A percentile compares a stretch with the other conserved stretches of the same genome.
These are phyloP conservation scores for Pochonia chlamydosporia DNA, from an alignment of 2,329 filamentous ascomycete species.

Conservation along the genomic window DNA sequence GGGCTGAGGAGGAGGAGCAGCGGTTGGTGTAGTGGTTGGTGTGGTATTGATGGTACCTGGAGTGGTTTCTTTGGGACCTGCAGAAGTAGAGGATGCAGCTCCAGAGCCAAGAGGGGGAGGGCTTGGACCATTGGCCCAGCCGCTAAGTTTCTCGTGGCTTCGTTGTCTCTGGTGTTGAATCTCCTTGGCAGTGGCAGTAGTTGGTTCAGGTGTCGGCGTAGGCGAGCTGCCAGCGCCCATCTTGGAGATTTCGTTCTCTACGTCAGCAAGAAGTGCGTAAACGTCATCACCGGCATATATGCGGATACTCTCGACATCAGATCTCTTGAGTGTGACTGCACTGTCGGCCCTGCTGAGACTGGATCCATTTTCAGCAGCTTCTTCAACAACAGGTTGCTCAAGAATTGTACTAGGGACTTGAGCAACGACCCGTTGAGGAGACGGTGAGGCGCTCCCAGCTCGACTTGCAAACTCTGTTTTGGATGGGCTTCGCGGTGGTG, in stretches of 20 bases:
- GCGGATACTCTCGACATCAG: slow-evolving; percentile 57
- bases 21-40: neutral
- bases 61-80: slow-evolving; percentile 9
- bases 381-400: slow-evolving; percentile 43
- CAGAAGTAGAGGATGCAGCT: slow-evolving; percentile 14
- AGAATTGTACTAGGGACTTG: slow-evolving; percentile 52
- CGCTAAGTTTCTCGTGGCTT: slow-evolving; percentile 46
- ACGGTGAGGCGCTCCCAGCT: slow-evolving; percentile 34
- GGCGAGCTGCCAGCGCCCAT: slow-evolving; percentile 21
- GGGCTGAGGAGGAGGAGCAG: slow-evolving; percentile 22
- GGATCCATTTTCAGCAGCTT: slow-evolving; percentile 23
- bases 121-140: slow-evolving; percentile 19
- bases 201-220: neutral
- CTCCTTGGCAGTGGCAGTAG: neutral
- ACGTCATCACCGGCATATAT: slow-evolving; percentile 64
- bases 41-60: neutral
- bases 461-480: slow-evolving; percentile 18
- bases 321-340: slow-evolving; percentile 23
- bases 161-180: slow-evolving; percentile 25
- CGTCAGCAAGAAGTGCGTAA: slow-evolving; percentile 60
- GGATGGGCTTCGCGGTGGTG: slow-evolving; percentile 30
- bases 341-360: slow-evolving; percentile 19
- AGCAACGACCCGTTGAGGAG: slow-evolving; percentile 45
- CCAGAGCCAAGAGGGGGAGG: slow-evolving; percentile 18
- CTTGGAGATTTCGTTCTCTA: slow-evolving; percentile 43